phyloP scores from a whole-genome alignment of 2,329 filamentous ascomycete species.

The Leptographium wingfieldii region DNA sequence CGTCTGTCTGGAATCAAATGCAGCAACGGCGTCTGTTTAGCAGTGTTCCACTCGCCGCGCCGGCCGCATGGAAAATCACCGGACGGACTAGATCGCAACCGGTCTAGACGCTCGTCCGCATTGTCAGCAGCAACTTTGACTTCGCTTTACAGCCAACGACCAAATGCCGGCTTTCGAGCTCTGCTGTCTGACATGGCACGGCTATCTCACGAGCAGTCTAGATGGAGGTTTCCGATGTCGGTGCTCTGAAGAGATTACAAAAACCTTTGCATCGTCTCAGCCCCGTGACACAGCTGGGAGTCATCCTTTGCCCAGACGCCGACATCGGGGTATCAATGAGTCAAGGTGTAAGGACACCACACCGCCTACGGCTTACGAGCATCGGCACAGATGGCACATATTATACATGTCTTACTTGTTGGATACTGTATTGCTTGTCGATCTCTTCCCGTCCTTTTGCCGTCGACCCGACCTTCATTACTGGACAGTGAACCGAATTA shows the following conservation, averaged over 20 bases:
- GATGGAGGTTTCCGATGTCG: not conserved
- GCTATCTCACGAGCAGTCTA: not conserved
- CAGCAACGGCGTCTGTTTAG: not conserved
- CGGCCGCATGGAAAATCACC: not conserved
- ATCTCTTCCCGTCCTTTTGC: not conserved
- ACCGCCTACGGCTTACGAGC: not conserved
- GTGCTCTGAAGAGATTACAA: not conserved
- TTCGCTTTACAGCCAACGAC: not conserved
- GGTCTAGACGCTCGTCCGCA: not conserved
- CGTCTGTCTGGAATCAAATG: not conserved
- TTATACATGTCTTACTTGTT: not conserved
- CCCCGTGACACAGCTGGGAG: not conserved
- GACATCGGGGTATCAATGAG: not conserved
- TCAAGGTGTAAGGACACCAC: not conserved
- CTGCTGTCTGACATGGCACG: not conserved
- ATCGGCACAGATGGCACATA: not conserved
- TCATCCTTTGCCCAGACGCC: not conserved
- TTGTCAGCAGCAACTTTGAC: no score
- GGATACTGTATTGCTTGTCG: not conserved
- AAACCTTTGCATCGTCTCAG: not conserved
- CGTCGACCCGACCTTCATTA: not conserved
- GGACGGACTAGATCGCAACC: not conserved
- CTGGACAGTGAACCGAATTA: not conserved
- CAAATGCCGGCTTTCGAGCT: not conserved
- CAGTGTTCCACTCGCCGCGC: not conserved